These are phyloP conservation scores for Microsporum audouinii DNA, from an alignment of 2,329 filamentous ascomycete species.

Conservation along the genomic window DNA sequence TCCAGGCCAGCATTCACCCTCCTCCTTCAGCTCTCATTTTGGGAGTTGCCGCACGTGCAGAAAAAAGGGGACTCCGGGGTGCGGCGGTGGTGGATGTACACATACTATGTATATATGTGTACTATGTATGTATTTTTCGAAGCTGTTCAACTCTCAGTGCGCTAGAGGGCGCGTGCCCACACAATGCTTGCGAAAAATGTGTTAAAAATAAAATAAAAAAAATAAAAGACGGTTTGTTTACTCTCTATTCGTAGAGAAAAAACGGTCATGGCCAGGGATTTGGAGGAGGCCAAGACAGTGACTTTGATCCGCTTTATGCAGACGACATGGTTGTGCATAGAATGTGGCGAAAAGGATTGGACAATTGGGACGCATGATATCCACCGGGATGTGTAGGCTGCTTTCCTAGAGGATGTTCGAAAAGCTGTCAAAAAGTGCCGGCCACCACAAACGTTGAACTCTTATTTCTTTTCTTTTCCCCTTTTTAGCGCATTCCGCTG, in stretches of 20 bases:
- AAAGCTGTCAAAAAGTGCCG: conserved; percentile 1
- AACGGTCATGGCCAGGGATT: not conserved
- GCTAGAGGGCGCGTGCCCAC: conserved; percentile 4
- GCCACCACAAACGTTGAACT: not conserved
- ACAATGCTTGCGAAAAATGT: not conserved
- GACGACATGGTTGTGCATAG: not conserved
- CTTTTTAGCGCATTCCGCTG: not conserved
- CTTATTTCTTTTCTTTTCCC: not conserved
- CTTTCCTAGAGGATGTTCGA: conserved; percentile 4
- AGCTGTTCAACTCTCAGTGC: not conserved
- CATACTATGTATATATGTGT: not conserved
- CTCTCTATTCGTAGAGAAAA: not conserved
- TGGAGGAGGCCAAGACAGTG: not conserved
- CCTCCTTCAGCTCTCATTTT: not conserved
- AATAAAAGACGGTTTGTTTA: not conserved
- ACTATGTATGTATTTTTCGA: not conserved
- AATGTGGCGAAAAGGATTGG: conserved; percentile 1
- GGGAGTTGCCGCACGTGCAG: not conserved
- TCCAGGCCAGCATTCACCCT: not conserved
- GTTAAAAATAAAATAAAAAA: not conserved
- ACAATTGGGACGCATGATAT: not conserved
- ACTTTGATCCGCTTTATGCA: not conserved
- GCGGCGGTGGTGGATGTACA: not conserved
- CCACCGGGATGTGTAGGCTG: not conserved
- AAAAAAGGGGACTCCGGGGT: not conserved